phyloP scores from a whole-genome alignment of 2,329 filamentous ascomycete genomes.

The Dactylonectria estremocensis region DNA sequence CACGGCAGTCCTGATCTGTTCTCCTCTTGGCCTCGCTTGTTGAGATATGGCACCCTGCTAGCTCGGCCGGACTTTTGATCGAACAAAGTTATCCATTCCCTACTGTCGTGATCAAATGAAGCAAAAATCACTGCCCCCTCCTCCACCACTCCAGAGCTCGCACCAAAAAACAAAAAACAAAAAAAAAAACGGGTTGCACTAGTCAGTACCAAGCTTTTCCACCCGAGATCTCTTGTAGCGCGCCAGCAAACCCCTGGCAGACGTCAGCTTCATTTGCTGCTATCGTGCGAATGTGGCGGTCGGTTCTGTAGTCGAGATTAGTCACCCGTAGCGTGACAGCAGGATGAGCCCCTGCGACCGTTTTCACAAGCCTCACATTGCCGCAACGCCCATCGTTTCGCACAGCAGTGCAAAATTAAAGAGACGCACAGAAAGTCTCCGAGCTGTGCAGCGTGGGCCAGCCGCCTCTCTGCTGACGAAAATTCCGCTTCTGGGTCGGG shows the following conservation, averaged over 20 bases:
- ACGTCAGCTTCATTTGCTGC: not conserved
- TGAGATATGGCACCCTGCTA: not conserved
- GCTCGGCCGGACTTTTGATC: not conserved
- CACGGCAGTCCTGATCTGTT: not conserved
- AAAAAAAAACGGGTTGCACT: slow-evolving; percentile 37
- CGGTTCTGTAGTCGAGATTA: not conserved
- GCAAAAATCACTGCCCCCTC: slow-evolving; percentile 27
- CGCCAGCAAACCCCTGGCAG: slow-evolving; percentile 6
- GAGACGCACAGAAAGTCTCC: not conserved
- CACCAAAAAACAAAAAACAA: slow-evolving; percentile 22
- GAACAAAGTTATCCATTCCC: not conserved
- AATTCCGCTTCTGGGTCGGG: not conserved
- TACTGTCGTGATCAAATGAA: not conserved
- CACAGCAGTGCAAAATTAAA: not conserved
- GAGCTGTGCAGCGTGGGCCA: not conserved
- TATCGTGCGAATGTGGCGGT: not conserved
- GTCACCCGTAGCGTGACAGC: not conserved
- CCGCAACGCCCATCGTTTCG: not conserved
- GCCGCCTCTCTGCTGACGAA: not conserved
- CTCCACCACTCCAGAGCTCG: slow-evolving; percentile 10
- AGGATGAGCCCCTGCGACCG: not conserved
- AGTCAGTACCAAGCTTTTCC: slow-evolving; percentile 44
- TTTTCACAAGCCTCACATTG: not conserved
- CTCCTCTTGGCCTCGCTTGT: not conserved
- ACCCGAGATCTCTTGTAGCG: slow-evolving; percentile 28